Base-by-base conservation (phyloP, 192 early-diverging fungal genomes). In the Kickxella alabastrina region DNA sequence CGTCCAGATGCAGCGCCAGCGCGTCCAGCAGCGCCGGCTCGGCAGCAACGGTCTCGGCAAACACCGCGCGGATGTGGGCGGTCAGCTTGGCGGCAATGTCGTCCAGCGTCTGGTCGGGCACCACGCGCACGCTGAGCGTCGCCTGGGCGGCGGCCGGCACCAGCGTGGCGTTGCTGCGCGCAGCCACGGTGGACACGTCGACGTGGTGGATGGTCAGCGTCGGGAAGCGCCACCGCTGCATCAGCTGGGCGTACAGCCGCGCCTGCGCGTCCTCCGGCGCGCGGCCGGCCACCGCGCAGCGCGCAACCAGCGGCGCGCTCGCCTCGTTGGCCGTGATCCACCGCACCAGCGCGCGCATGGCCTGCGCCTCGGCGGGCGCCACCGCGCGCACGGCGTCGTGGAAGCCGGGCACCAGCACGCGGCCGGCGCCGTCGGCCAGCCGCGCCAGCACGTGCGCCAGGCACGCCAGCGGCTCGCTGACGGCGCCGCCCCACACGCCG, bases 151-250 rank as follows among this genome's bases (percentile, higher is more conserved):
- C 77, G 0, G 80, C 78, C 15, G 87, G 85, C 21, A 89, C 87
- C 40, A 89, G 74, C 15, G 87, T 87, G 10, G 81, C 62, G 55
- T 89, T 84, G 25, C 25, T 54, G 41, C 80, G 82, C 31, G 82
- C 77, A 0, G 81, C 81, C 5, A 44, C 60, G 0, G 73, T 76
- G 0, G 84, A 86, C n/a, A 87, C 84, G 43, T 87, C 84, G 26
- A 89, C 79, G 47, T 87, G 83, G 46, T 89, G 87, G 38, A 89
- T 80, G 5, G 87, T 84, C 34, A 89, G 63, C 31, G 87, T 79
- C 4, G 87, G 87, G 47, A 80, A 80, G 19, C 87, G 75, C 87
- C 87, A 89, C 18, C 85, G 79, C 48, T 80, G 77, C 87, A 89
- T 83, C 58, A 89, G 59, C 43, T 76, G 76, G 24, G 77, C 42